These are phyloP conservation scores for Diaporthe humulicola DNA, from an alignment of 2,329 filamentous ascomycete genomes.

Conservation along the genomic window DNA sequence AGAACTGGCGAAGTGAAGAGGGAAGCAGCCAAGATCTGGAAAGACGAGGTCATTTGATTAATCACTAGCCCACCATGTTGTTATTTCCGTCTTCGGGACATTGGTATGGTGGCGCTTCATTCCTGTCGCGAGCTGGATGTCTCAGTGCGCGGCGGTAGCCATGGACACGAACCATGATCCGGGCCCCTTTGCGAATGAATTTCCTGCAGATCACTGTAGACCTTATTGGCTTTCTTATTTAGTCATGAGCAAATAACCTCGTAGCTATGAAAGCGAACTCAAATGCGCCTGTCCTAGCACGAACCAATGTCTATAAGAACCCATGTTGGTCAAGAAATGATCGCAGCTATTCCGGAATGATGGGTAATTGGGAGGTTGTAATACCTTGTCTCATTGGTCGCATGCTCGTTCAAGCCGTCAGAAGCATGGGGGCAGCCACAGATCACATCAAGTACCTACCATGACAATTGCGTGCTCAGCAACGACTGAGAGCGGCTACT, in stretches of 20 bases:
- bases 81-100: neutral
- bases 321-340: neutral
- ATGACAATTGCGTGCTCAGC: neutral
- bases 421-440: neutral
- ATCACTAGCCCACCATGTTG: neutral
- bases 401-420: neutral
- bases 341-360: neutral
- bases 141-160: slow-evolving; percentile 7
- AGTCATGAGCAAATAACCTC: too few relatives aligned
- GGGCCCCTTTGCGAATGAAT: neutral
- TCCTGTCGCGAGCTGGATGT: slow-evolving; percentile 15
- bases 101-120: slow-evolving; percentile 11
- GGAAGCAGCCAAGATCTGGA: too few relatives aligned
- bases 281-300: neutral
- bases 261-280: neutral
- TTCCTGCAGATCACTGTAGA: neutral
- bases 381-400: neutral
- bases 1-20: neutral
- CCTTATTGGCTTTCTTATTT: too few relatives aligned
- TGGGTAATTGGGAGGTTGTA: too few relatives aligned
- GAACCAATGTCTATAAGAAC: too few relatives aligned
- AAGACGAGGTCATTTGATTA: neutral
- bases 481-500: neutral
- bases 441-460: too few relatives aligned
- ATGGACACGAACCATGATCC: neutral